Evolutionary conservation across 2,329 filamentous ascomycete genomes (phyloP), one percentile per base, ranked within the genome.

Genomic region (Pseudocercospora vitis): DNA sequence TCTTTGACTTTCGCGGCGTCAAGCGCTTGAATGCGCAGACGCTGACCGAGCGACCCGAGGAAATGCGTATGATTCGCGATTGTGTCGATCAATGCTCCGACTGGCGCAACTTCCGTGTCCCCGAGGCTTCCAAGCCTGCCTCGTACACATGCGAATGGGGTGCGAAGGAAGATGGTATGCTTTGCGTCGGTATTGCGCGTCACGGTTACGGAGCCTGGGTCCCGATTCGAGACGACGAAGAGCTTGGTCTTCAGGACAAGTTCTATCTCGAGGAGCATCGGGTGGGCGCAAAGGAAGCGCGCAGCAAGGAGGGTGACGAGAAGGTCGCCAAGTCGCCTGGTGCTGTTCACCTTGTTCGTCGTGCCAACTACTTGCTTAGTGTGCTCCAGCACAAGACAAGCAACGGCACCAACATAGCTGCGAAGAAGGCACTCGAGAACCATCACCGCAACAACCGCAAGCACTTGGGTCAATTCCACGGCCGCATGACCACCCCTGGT

Each of bases 21-120:
- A 95, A 95, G 73, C 91, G 95, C 64, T 83, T 96, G 66, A 99
- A 99, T 68, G 94, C 94, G 0, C 91, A 96, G 72, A 97, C 94
- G 0, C 88, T 96, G 50, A 84, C 96, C 8, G 92, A 97, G 63
- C 86, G 95, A 7, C 92, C 94, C 0, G 83, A 86, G 42, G 92
- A 97, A 67, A 87, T 97, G 78, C 87, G 85, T 54, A 84, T 96
- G 62, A 78, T 99, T 31, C 87, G 86, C 55, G 82, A 89, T 58
- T 84, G 89, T 11, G 84, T 92, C 28, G 81, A 83, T 8, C 71
- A 74, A 28, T 70, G 74, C 18, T 68, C 83, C 16, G 89, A 96
- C 64, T 88, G 84, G 74, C 83, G 79, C 63, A 87, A 82, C 40
- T 99, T 96, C 74, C 86, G 91, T 18, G 82, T 99, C 24, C 84